Evolutionary conservation across 2,329 filamentous ascomycete genomes (phyloP).

Genomic region (Scedosporium aurantiacum): DNA sequence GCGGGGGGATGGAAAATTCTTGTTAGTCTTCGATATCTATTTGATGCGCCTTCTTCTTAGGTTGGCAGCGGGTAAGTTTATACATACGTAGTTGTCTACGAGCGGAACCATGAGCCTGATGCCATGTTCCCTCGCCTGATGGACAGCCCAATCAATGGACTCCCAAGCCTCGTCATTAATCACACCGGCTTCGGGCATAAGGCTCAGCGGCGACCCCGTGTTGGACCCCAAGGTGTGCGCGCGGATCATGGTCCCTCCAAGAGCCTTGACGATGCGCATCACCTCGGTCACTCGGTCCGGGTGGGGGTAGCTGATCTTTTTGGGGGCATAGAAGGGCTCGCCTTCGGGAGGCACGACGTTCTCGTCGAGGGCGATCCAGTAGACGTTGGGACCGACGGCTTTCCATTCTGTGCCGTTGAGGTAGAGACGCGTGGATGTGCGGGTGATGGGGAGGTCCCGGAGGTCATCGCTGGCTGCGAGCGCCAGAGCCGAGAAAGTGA

Average conservation of each 20-base stretch:
- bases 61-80: not conserved
- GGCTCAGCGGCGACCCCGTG: slow-evolving; percentile 34
- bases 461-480: not conserved
- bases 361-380: slow-evolving; percentile 40
- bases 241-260: slow-evolving; percentile 34
- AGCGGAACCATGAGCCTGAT: slow-evolving; percentile 32
- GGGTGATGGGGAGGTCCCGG: not conserved
- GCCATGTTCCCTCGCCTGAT: slow-evolving; percentile 31
- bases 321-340: slow-evolving; percentile 30
- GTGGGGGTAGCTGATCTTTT: slow-evolving; percentile 33
- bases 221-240: slow-evolving; percentile 35
- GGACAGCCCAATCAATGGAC: slow-evolving; percentile 35
- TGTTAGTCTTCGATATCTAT: not conserved
- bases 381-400: slow-evolving; percentile 35
- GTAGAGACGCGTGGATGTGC: not conserved
- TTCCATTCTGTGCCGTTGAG: slow-evolving; percentile 29
- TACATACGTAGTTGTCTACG: slow-evolving; percentile 31
- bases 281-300: slow-evolving; percentile 32
- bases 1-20: too few relatives aligned
- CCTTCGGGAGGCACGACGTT: slow-evolving; percentile 32
- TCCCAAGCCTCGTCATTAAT: slow-evolving; percentile 33
- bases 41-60: too few relatives aligned
- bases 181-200: slow-evolving; percentile 26
- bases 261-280: slow-evolving; percentile 30
- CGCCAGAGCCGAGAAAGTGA: not conserved